Conservation (phyloP, 495 filamentous ascomycete species). For the Neurospora africana region DNA sequence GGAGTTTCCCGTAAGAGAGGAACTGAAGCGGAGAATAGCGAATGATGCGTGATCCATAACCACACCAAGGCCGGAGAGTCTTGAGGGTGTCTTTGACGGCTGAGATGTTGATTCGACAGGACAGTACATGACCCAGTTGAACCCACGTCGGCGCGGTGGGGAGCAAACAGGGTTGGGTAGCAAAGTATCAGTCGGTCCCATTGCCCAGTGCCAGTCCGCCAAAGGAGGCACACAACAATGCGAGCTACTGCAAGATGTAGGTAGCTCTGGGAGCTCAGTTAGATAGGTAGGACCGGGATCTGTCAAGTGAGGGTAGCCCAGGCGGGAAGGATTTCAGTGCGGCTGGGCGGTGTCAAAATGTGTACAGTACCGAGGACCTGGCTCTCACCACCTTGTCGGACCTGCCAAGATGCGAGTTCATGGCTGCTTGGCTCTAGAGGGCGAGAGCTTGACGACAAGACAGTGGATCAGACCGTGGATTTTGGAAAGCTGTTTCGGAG, state of each 20-base stretch:
- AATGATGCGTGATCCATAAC: background rate
- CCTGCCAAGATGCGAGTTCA: background rate
- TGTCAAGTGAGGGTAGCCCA: background rate
- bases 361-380: background rate
- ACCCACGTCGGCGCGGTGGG: background rate
- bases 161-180: background rate
- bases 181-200: background rate
- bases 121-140: background rate
- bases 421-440: background rate
- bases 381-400: background rate
- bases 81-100: background rate
- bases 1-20: background rate
- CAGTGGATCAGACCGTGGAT: background rate
- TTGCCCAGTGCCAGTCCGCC: background rate
- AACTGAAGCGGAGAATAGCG: background rate
- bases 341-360: background rate
- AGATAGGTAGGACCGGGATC: background rate
- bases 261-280: background rate
- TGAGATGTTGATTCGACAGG: background rate
- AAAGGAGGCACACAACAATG: background rate
- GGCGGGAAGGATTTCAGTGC: background rate
- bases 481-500: background rate
- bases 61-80: background rate
- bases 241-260: background rate
- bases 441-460: background rate